A percentile compares a stretch with the other conserved stretches of the same genome.
Conservation (phyloP, 2,329 filamentous ascomycete genomes). For the Mycosphaerelloides madeirae region DNA sequence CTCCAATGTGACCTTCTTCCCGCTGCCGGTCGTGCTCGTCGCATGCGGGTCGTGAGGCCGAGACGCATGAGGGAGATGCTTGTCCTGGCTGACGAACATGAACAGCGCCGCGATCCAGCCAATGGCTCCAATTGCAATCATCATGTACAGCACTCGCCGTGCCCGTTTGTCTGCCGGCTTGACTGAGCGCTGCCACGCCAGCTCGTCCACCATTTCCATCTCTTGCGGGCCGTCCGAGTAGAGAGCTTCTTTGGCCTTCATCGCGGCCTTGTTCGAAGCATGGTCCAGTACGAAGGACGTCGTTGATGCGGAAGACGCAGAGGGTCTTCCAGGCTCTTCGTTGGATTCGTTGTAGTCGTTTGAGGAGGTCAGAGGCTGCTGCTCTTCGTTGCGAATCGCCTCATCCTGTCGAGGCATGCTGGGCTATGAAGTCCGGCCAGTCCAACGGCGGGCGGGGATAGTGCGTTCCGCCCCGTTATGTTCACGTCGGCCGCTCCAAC, state of each 20-base stretch:
- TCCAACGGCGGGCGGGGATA: not conserved
- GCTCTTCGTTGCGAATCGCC: conserved; percentile 36
- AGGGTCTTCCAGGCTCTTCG: conserved; percentile 38
- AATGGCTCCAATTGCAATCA: conserved; percentile 57
- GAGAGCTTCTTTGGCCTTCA: conserved; percentile 44
- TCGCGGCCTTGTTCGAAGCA: conserved; percentile 54
- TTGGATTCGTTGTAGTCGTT: conserved; percentile 30
- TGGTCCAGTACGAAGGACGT: conserved; percentile 78
- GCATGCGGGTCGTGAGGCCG: conserved; percentile 66
- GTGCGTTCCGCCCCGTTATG: too few species aligned
- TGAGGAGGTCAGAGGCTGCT: conserved; percentile 40
- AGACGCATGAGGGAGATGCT: conserved; percentile 61
- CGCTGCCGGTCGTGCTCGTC: conserved; percentile 56
- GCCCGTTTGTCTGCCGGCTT: conserved; percentile 62
- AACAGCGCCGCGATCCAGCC: conserved; percentile 66
- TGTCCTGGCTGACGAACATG: conserved; percentile 60
- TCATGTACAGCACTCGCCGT: conserved; percentile 58
- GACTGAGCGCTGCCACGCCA: conserved; percentile 36
- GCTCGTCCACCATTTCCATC: conserved; percentile 48
- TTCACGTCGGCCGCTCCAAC: too few species aligned
- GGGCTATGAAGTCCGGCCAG: conserved; percentile 6
- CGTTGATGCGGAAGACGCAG: conserved; percentile 73
- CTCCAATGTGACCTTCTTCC: conserved; percentile 68
- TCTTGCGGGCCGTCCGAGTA: conserved; percentile 37
- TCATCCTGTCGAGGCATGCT: conserved; percentile 19